Percentiles rank a stretch among this genome's conserved stretches.
Conservation (phyloP, 192 early-diverging fungal genomes). For the Coemansia biformis region DNA sequence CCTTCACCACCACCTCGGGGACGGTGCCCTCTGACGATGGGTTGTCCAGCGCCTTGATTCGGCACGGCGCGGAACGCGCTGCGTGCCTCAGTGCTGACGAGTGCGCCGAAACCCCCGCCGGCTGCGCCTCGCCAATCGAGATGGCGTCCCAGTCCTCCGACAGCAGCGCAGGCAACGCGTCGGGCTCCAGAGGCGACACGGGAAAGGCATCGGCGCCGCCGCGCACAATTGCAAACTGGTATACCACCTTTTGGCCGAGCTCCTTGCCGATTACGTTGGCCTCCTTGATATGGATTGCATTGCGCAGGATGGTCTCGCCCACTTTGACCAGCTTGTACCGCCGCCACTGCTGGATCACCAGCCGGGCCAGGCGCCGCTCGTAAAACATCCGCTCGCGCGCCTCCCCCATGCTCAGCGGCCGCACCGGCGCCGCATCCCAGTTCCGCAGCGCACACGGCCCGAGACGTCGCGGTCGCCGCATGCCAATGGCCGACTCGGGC, state of each 20-base stretch:
- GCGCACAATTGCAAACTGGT: constrained; percentile 76
- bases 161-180: constrained; percentile 37
- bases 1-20: constrained; percentile 45
- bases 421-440: background rate
- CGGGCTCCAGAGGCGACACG: constrained; percentile 44
- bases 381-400: constrained; percentile 4
- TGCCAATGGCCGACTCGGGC: no score
- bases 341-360: constrained; percentile 37
- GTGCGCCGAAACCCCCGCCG: background rate
- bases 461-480: background rate
- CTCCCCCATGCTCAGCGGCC: background rate
- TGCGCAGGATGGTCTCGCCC: constrained; percentile 62
- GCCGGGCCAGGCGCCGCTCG: constrained; percentile 16
- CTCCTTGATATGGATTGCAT: constrained; percentile 74
- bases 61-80: background rate
- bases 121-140: constrained; percentile 5
- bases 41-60: constrained; percentile 11
- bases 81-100: no score
- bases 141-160: constrained; percentile 35
- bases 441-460: background rate
- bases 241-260: constrained; percentile 71
- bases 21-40: constrained; percentile 11
- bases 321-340: constrained; percentile 55
- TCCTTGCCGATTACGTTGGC: constrained; percentile 87
- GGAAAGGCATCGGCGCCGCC: constrained; percentile 36